Percentiles rank a stretch among this genome's conserved stretches.
These are phyloP conservation scores for Wickerhamomyces ciferrii DNA, from an alignment of 805 yeast species.

Conservation along the genomic window DNA sequence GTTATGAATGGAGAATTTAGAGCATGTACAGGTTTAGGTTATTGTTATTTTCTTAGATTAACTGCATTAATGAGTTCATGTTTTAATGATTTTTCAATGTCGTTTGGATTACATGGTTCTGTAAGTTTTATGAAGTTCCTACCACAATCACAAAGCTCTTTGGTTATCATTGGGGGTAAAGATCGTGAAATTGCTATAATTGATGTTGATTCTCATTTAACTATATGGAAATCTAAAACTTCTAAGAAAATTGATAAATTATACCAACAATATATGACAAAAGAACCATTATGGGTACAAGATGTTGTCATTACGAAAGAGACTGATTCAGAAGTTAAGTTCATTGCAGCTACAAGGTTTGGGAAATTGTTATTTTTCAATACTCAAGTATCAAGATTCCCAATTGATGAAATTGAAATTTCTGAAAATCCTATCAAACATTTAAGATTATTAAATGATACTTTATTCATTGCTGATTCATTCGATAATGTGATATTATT, in stretches of 20 bases:
- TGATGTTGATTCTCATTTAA: slow-evolving; percentile 13
- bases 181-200: slow-evolving; percentile 16
- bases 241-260: slow-evolving; percentile 4
- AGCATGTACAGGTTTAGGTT: slow-evolving; percentile 20
- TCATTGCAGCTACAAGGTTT: slow-evolving; percentile 19
- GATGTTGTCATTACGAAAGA: slow-evolving; percentile 10
- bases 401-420: slow-evolving; percentile 17
- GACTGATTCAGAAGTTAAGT: slow-evolving; percentile 3
- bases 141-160: neutral
- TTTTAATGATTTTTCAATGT: slow-evolving; percentile 18
- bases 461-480: slow-evolving; percentile 14
- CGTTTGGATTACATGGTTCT: slow-evolving; percentile 19
- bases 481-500: slow-evolving; percentile 15
- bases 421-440: slow-evolving; percentile 18
- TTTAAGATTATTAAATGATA: slow-evolving; percentile 3
- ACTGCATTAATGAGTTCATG: slow-evolving; percentile 10
- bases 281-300: slow-evolving; percentile 20
- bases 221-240: slow-evolving; percentile 17
- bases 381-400: slow-evolving; percentile 13
- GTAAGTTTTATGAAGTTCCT: slow-evolving; percentile 16
- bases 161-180: slow-evolving; percentile 18
- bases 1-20: slow-evolving; percentile 8
- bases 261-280: slow-evolving; percentile 1
- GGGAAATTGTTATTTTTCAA: slow-evolving; percentile 16
- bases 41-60: slow-evolving; percentile 15